Evolutionary conservation across 2,329 filamentous ascomycete genomes (phyloP).

Genomic region (Cytospora leucostoma): DNA sequence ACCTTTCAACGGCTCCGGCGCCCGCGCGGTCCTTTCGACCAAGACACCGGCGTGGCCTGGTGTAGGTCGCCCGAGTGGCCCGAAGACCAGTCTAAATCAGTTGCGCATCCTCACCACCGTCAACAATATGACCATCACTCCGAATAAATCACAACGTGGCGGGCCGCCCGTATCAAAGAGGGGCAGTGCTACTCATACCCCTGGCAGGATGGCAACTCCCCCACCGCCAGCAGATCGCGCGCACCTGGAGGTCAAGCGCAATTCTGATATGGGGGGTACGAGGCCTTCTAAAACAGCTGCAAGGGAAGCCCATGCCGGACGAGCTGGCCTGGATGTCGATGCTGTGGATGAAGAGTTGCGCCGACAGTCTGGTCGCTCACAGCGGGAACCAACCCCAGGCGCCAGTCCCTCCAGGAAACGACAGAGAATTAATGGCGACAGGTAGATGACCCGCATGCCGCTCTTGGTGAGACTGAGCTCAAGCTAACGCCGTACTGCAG

Average conservation of each 20-base stretch:
- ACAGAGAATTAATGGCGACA: conserved; percentile 61
- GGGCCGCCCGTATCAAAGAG: conserved; percentile 18
- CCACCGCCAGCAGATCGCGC: conserved; percentile 44
- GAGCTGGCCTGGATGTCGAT: conserved; percentile 49
- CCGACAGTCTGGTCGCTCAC: conserved; percentile 52
- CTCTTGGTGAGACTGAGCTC: conserved; percentile 16
- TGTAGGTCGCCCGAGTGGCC: conserved; percentile 9
- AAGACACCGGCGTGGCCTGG: conserved; percentile 1
- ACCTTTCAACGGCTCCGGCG: neutral
- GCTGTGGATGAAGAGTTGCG: conserved; percentile 53
- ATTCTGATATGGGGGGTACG: conserved; percentile 40
- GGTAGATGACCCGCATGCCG: conserved; percentile 45
- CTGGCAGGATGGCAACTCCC: conserved; percentile 32
- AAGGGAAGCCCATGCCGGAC: conserved; percentile 41
- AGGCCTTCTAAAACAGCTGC: conserved; percentile 39
- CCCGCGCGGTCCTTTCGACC: neutral
- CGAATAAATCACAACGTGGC: conserved; percentile 16
- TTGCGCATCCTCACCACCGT: neutral
- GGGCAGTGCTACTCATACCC: conserved; percentile 28
- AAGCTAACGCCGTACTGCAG: conserved; percentile 47
- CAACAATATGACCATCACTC: conserved; percentile 22
- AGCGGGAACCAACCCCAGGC: conserved; percentile 54
- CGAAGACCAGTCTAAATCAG: conserved; percentile 4
- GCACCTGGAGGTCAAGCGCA: conserved; percentile 45
- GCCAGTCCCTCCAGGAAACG: conserved; percentile 60